Conservation (phyloP, 2,329 filamentous ascomycete species). For the Cadophora sp. region DNA sequence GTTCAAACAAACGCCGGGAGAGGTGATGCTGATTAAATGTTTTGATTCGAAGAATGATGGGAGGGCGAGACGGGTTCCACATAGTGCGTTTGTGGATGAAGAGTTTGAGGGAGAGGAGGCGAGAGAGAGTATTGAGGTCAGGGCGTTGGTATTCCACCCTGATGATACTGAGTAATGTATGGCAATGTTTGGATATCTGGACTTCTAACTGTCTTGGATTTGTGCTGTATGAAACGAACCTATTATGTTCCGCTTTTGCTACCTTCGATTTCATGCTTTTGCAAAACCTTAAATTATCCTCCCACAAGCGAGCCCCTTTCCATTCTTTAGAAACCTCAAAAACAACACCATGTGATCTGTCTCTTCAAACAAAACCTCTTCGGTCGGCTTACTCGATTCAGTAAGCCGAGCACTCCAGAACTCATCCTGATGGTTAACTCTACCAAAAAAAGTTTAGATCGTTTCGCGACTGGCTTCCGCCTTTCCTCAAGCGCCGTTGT, state of each 20-base stretch:
- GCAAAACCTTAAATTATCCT: no score
- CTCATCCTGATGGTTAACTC: background rate
- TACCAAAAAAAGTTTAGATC: background rate
- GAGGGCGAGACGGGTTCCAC: constrained; percentile 58
- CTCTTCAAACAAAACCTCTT: no score
- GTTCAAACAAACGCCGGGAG: constrained; percentile 55
- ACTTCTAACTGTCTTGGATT: no score
- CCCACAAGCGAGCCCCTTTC: no score
- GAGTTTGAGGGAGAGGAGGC: constrained; percentile 49
- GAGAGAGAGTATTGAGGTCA: no score
- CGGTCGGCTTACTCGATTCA: background rate
- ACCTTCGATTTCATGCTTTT: no score
- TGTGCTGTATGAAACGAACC: no score
- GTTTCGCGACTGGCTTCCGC: background rate
- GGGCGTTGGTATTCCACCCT: constrained; percentile 56
- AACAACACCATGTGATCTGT: background rate
- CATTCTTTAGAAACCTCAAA: no score
- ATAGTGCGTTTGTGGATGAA: constrained; percentile 60
- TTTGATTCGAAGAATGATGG: constrained; percentile 65
- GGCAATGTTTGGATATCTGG: background rate
- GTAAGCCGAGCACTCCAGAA: background rate
- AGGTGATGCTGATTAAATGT: constrained; percentile 66
- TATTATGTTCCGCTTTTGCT: no score
- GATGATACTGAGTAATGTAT: constrained; percentile 13
- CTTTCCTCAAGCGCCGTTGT: background rate